These are phyloP conservation scores for Stagonosporopsis tanaceti DNA, from an alignment of 2,329 filamentous ascomycete species.

Conservation along the genomic window DNA sequence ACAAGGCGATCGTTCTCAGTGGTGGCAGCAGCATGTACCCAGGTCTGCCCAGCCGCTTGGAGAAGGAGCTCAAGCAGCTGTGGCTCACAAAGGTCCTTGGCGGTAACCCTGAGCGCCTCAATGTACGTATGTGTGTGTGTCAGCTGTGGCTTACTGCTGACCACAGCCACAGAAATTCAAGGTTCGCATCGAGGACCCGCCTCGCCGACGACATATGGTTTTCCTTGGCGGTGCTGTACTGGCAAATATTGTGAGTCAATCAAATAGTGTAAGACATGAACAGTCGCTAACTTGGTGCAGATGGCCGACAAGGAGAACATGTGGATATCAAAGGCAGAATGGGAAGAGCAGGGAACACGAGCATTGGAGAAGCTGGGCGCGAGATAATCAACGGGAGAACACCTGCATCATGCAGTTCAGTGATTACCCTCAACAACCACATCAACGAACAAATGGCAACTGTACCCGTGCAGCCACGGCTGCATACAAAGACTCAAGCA, in stretches of 20 bases:
- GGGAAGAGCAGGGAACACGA: constrained; percentile 88
- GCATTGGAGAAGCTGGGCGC: constrained; percentile 92
- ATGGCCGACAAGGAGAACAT: constrained; percentile 99
- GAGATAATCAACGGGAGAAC: constrained; percentile 61
- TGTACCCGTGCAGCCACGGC: constrained; percentile 9
- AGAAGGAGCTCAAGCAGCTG: constrained; percentile 98
- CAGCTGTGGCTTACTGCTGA: constrained; percentile 28
- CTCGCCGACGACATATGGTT: constrained; percentile 97
- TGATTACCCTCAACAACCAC: constrained; percentile 12
- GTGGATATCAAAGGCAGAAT: constrained; percentile 98
- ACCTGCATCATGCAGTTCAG: constrained; percentile 16
- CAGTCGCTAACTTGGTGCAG: constrained; percentile 46
- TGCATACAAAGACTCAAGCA: neutral
- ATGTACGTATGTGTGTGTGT: constrained; percentile 55
- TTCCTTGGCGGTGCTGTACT: constrained; percentile 96
- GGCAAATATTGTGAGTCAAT: constrained; percentile 78
- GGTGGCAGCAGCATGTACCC: constrained; percentile 99
- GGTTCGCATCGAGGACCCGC: constrained; percentile 97
- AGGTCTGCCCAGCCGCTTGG: constrained; percentile 88
- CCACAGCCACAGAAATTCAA: constrained; percentile 81
- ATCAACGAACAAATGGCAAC: constrained; percentile 23
- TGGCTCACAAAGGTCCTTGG: constrained; percentile 93
- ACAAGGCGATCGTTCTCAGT: constrained; percentile 96
- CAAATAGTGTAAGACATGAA: neutral
- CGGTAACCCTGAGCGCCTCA: constrained; percentile 90